These are phyloP conservation scores for Serendipita sp. DNA, from an alignment of 768 basidiomycete species.

Conservation along the genomic window DNA sequence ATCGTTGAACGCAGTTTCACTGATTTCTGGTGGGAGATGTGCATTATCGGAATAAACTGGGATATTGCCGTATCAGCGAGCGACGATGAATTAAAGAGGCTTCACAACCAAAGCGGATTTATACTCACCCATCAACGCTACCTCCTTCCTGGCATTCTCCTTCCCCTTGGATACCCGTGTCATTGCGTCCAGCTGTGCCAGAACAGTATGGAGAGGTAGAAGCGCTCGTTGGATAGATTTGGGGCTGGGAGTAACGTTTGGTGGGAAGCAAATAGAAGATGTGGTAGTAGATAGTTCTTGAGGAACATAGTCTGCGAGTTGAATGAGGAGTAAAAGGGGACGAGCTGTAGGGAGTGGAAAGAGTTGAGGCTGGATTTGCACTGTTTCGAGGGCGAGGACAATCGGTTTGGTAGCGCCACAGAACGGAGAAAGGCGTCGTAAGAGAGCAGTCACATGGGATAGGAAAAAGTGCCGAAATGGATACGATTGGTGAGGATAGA, in stretches of 20 bases:
- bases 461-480: too few relatives aligned
- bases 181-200: neutral
- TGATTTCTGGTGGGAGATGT: constrained; percentile 1
- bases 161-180: neutral
- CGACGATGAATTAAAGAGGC: neutral
- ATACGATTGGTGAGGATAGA: neutral
- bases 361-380: neutral
- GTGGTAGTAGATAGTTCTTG: constrained; percentile 2
- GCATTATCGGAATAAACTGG: constrained; percentile 3
- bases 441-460: too few relatives aligned
- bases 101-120: neutral
- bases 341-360: neutral
- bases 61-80: neutral
- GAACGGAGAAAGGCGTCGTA: too few relatives aligned
- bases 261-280: constrained; percentile 1
- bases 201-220: neutral
- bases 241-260: neutral
- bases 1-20: neutral
- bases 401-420: neutral
- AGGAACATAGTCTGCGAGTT: constrained; percentile 4
- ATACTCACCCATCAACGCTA: neutral
- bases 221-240: neutral
- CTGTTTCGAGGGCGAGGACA: neutral
- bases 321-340: neutral
- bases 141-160: neutral